A percentile compares a stretch with the other conserved stretches of the same genome.
Conservation (phyloP, 192 early-diverging fungal species). For the Thoreauomyces humboldtii region DNA sequence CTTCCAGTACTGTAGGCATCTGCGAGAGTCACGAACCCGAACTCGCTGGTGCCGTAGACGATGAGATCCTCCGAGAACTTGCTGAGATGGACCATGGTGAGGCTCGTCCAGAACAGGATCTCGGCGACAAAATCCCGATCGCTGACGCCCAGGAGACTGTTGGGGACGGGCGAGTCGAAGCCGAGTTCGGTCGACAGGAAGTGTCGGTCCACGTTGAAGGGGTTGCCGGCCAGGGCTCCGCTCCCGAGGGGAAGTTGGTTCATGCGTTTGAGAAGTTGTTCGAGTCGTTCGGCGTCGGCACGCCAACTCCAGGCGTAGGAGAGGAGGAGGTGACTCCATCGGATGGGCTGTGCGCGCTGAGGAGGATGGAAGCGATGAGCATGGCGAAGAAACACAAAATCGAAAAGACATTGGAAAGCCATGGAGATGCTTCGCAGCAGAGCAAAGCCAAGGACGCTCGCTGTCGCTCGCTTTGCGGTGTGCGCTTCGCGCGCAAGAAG, state of each 20-base stretch:
- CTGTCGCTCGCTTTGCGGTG: too few species aligned
- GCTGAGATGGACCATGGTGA: constrained; percentile 90
- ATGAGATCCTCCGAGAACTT: constrained; percentile 94
- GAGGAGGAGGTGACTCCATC: constrained; percentile 92
- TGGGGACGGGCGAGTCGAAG: constrained; percentile 79
- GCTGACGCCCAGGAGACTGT: constrained; percentile 87
- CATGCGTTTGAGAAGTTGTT: constrained; percentile 75
- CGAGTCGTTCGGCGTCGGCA: constrained; percentile 80
- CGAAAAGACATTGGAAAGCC: too few species aligned
- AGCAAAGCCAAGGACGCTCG: too few species aligned
- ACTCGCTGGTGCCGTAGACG: constrained; percentile 88
- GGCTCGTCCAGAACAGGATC: constrained; percentile 89
- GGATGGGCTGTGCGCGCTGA: constrained; percentile 95
- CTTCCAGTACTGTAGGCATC: constrained; percentile 98
- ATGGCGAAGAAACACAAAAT: too few species aligned
- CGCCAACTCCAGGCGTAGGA: constrained; percentile 89
- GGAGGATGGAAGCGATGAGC: too few species aligned
- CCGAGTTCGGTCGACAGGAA: constrained; percentile 86
- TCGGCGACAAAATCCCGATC: constrained; percentile 98
- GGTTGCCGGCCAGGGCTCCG: constrained; percentile 95
- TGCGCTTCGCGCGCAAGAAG: too few species aligned
- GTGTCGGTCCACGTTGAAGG: constrained; percentile 91
- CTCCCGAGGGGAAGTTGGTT: constrained; percentile 86
- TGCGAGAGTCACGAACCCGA: constrained; percentile 90
- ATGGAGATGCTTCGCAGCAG: too few species aligned